Evolutionary conservation across 2,329 filamentous ascomycete genomes (phyloP).

Genomic region (Myriosclerotinia scirpicola): DNA sequence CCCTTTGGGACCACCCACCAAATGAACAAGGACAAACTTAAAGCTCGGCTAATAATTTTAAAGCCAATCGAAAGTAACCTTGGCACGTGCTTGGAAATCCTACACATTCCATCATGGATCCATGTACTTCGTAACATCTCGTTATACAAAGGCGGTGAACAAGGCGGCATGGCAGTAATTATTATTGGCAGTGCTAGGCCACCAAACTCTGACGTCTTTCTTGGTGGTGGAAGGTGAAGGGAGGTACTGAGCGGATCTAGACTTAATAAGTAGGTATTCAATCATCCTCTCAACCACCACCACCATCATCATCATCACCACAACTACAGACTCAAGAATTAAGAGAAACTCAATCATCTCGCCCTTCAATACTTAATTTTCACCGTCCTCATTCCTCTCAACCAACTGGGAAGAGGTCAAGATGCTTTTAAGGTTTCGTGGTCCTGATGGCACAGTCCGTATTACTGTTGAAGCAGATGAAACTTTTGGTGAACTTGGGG

Average conservation of each 20-base stretch:
- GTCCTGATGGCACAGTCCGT: slow-evolving; percentile 89
- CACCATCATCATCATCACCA: background rate
- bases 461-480: slow-evolving; percentile 73
- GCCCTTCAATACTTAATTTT: background rate
- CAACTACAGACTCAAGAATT: background rate
- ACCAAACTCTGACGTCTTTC: slow-evolving; percentile 21
- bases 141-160: slow-evolving; percentile 8
- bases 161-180: slow-evolving; percentile 12
- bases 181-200: slow-evolving; percentile 12
- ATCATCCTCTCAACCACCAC: too few species aligned
- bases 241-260: too few species aligned
- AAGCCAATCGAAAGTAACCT: background rate
- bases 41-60: background rate
- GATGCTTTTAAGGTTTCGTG: slow-evolving; percentile 51
- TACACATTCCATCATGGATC: background rate
- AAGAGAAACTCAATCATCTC: background rate
- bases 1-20: too few species aligned
- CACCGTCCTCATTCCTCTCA: too few species aligned
- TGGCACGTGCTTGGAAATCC: too few species aligned
- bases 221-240: background rate
- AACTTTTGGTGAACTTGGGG: slow-evolving; percentile 65
- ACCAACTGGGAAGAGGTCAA: slow-evolving; percentile 17
- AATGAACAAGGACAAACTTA: background rate
- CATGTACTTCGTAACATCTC: background rate
- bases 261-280: too few species aligned